A percentile compares a stretch with the other conserved stretches of the same genome.
Evolutionary conservation across 805 yeast species (phyloP).

Genomic region (Grigorovia jiainica): DNA sequence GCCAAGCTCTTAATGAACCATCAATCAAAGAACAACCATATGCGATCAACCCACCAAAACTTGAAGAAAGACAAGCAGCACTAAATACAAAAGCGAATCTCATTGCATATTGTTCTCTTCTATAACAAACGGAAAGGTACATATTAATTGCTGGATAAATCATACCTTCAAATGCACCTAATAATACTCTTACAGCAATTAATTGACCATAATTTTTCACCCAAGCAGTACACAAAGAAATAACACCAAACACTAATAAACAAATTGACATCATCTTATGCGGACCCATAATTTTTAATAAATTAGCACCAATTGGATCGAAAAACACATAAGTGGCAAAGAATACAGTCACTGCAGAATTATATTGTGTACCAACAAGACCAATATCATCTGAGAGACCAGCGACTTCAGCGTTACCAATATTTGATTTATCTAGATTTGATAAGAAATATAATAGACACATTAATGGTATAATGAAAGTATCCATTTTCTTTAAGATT

Average conservation of each 20-base stretch:
- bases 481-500: conserved; percentile 36
- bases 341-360: conserved; percentile 36
- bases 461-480: conserved; percentile 35
- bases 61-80: conserved; percentile 45
- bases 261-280: conserved; percentile 28
- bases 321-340: conserved; percentile 37
- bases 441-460: conserved; percentile 37
- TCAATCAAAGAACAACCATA: conserved; percentile 36
- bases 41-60: conserved; percentile 47
- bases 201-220: conserved; percentile 34
- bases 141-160: conserved; percentile 42
- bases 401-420: conserved; percentile 50
- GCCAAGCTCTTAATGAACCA: conserved; percentile 39
- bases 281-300: conserved; percentile 31
- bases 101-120: conserved; percentile 39
- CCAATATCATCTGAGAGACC: conserved; percentile 37
- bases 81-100: conserved; percentile 41
- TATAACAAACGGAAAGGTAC: conserved; percentile 39
- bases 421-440: conserved; percentile 45
- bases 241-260: conserved; percentile 31
- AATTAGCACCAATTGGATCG: conserved; percentile 32
- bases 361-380: conserved; percentile 32
- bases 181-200: conserved; percentile 37
- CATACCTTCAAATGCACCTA: conserved; percentile 46
- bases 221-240: conserved; percentile 36